Evolutionary conservation across 192 early-diverging fungal genomes (phyloP), one percentile per base, ranked within the genome.

Genomic region (Spinellus fusiger): DNA sequence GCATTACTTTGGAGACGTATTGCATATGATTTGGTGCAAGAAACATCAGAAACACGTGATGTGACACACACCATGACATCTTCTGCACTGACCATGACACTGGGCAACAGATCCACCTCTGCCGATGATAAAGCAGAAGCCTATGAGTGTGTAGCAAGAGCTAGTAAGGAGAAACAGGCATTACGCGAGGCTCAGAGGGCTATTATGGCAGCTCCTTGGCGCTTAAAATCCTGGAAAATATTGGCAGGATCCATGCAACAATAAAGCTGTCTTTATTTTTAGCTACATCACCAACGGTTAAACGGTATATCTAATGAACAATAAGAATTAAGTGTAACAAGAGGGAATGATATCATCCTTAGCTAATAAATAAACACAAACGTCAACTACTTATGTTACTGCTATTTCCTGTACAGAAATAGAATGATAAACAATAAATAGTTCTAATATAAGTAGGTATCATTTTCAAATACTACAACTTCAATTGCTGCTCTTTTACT

Each of bases 171-270:
- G 59, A n/a, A 23, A 23, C 18, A 55, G 34, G 18, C 49, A 46
- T 25, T 34, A 61, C n/a, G 7, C 2, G 46, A 70, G 26, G 71
- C 77, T 3, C 79, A 80, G 32, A 47, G 71, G 8, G 71, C 73
- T 18, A 56, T 77, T 6, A 64, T 73, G 66, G 64, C 74, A 32
- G 79, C 79, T 1, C 79, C 79, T 31, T 80, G 76, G 79, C 48
- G 64, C 31, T 46, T 55, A 20, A 37, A 59, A n/a, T 71, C 65
- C 26, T 80, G 79, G 79, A 66, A 66, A 22, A 58, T 69, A 7
- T 63, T 80, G 18, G 73, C 64, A 1, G 54, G 18, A 22, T 44
- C 40, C 18, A 44, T 44, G 15, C 40, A 44, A 44, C 18, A 44
- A 44, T 44, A 44, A n/a, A n/a, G n/a, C n/a, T n/a, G n/a, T n/a